phyloP scores from a whole-genome alignment of 2,329 filamentous ascomycete genomes.

The Huntiella omanensis region DNA sequence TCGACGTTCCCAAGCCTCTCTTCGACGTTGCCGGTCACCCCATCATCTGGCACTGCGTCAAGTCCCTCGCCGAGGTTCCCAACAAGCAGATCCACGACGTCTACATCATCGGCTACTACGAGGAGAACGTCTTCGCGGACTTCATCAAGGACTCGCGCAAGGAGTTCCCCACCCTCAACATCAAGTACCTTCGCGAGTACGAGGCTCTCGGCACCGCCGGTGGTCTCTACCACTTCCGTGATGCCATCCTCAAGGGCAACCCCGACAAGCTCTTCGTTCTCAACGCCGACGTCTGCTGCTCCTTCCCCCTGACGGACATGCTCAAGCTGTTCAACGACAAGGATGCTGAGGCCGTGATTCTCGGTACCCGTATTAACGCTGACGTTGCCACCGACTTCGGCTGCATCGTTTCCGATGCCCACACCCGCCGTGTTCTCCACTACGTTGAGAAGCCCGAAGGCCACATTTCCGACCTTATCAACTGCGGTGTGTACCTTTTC shows the following conservation, averaged over 20 bases:
- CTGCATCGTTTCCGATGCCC: slow-evolving; percentile 86
- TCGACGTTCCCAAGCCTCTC: slow-evolving; percentile 94
- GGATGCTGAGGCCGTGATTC: slow-evolving; percentile 88
- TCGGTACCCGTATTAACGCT: slow-evolving; percentile 78
- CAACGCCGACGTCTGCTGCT: slow-evolving; percentile 97
- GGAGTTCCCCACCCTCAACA: slow-evolving; percentile 71
- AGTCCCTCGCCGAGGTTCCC: slow-evolving; percentile 74
- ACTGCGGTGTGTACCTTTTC: slow-evolving; percentile 97
- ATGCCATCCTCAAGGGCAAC: slow-evolving; percentile 89
- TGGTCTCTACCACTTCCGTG: slow-evolving; percentile 96
- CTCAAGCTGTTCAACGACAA: slow-evolving; percentile 83
- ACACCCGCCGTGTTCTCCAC: slow-evolving; percentile 89
- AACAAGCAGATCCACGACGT: slow-evolving; percentile 72
- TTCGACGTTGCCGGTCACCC: slow-evolving; percentile 97
- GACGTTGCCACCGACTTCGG: slow-evolving; percentile 92
- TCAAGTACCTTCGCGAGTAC: slow-evolving; percentile 96
- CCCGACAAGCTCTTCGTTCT: slow-evolving; percentile 93
- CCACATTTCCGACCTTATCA: slow-evolving; percentile 95
- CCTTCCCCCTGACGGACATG: slow-evolving; percentile 92
- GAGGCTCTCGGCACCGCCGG: slow-evolving; percentile 89
- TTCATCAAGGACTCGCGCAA: slow-evolving; percentile 84
- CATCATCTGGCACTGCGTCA: slow-evolving; percentile 95
- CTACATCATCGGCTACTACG: slow-evolving; percentile 96
- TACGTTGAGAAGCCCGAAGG: slow-evolving; percentile 99
- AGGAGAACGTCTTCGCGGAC: slow-evolving; percentile 89